Conservation (phyloP, 805 yeast genomes). For the Wickerhamomyces bovis region DNA sequence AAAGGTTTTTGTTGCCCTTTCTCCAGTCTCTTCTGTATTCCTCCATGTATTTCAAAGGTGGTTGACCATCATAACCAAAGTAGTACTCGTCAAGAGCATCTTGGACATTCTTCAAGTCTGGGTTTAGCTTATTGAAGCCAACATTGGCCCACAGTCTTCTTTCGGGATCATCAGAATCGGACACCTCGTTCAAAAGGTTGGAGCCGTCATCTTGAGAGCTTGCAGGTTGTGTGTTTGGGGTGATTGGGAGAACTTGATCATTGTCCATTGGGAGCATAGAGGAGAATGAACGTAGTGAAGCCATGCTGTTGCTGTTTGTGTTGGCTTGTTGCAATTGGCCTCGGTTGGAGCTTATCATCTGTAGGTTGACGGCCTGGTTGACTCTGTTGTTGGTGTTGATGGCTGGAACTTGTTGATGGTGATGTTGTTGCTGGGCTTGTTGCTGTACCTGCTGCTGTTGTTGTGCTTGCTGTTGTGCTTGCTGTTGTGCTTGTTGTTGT, state of each 20-base stretch:
- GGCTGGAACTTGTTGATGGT: background rate
- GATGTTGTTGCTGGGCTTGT: slow-evolving; percentile 3
- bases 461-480: slow-evolving; percentile 3
- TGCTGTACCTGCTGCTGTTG: slow-evolving; percentile 5
- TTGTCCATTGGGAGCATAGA: slow-evolving; percentile 6
- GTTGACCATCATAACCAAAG: slow-evolving; percentile 24
- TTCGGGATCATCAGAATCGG: slow-evolving; percentile 9
- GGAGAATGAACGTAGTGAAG: slow-evolving; percentile 4
- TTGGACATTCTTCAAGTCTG: slow-evolving; percentile 22
- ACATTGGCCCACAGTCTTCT: slow-evolving; percentile 17
- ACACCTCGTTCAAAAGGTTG: background rate
- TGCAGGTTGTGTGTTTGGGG: background rate
- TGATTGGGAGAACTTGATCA: slow-evolving; percentile 2
- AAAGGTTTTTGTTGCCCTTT: slow-evolving; percentile 20
- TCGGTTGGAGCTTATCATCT: background rate
- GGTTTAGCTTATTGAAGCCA: slow-evolving; percentile 17
- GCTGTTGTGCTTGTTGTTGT: slow-evolving; percentile 3
- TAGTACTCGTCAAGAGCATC: slow-evolving; percentile 25
- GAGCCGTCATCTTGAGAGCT: background rate
- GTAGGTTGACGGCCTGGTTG: slow-evolving; percentile 6
- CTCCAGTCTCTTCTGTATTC: slow-evolving; percentile 25
- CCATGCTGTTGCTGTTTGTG: background rate
- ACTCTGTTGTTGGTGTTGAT: slow-evolving; percentile 13
- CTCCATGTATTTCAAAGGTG: slow-evolving; percentile 23
- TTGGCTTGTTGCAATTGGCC: background rate